These are phyloP conservation scores for Coleophoma cylindrospora DNA, from an alignment of 2,329 filamentous ascomycete species.

Conservation along the genomic window DNA sequence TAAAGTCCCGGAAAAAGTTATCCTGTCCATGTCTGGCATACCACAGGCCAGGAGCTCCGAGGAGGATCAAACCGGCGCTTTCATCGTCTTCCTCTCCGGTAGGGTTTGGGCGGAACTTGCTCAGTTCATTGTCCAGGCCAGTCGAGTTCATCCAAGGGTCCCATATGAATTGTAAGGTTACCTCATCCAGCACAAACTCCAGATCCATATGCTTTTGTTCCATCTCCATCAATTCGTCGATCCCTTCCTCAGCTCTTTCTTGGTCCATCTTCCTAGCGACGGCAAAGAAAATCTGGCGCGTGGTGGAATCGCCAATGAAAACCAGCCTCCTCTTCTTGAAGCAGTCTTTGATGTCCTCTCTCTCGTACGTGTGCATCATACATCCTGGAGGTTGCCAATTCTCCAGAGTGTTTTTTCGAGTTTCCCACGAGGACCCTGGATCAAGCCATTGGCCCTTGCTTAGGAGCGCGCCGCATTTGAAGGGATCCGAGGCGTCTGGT, in stretches of 20 bases:
- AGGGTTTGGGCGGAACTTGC: constrained; percentile 26
- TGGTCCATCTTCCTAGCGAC: constrained; percentile 42
- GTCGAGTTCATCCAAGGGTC: constrained; percentile 57
- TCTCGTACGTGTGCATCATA: constrained; percentile 49
- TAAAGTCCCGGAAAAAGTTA: constrained; percentile 39
- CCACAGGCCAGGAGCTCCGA: constrained; percentile 51
- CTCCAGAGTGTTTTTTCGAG: constrained; percentile 26
- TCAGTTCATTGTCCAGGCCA: constrained; percentile 34
- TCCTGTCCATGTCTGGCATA: constrained; percentile 45
- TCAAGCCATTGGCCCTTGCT: constrained; percentile 45
- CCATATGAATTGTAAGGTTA: constrained; percentile 52
- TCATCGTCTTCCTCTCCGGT: constrained; percentile 13
- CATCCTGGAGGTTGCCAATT: constrained; percentile 58
- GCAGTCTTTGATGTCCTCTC: constrained; percentile 47
- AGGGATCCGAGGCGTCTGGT: constrained; percentile 36
- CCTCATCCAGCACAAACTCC: constrained; percentile 35
- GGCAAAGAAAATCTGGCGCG: constrained; percentile 57
- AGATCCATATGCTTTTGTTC: constrained; percentile 39
- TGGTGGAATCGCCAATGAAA: constrained; percentile 56
- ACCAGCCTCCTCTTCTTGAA: constrained; percentile 45
- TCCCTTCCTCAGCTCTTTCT: constrained; percentile 29
- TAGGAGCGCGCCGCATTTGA: constrained; percentile 47
- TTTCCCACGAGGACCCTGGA: constrained; percentile 23
- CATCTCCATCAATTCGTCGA: constrained; percentile 27
- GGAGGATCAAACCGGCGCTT: constrained; percentile 41